phyloP scores from a whole-genome alignment of 2,329 filamentous ascomycete genomes.

The Penicillium sp. region DNA sequence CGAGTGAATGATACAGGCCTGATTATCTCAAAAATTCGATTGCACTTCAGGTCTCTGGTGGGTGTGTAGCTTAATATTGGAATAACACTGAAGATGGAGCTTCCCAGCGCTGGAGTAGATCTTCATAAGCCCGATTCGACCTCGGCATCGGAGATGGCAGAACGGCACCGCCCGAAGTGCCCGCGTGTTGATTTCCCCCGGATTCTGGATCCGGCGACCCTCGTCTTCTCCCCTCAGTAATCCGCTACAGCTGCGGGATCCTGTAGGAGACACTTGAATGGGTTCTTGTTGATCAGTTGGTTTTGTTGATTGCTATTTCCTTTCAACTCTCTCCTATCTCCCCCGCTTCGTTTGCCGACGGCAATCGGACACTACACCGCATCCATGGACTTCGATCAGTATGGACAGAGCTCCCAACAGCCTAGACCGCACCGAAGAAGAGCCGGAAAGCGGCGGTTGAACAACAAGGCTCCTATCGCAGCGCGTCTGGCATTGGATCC shows the following conservation, averaged over 20 bases:
- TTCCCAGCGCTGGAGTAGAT: not conserved
- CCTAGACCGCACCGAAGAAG: conserved; percentile 56
- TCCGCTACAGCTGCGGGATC: conserved; percentile 1
- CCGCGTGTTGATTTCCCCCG: conserved; percentile 31
- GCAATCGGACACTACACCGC: conserved; percentile 19
- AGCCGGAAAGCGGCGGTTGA: conserved; percentile 43
- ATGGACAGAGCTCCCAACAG: conserved; percentile 43
- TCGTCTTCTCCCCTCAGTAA: conserved; percentile 12
- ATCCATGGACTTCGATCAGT: conserved; percentile 48
- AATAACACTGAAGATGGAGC: too few relatives aligned
- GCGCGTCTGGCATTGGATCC: conserved; percentile 84
- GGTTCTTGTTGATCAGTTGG: not conserved
- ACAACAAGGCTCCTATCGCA: conserved; percentile 71
- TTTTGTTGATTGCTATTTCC: conserved; percentile 21
- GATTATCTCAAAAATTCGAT: too few relatives aligned
- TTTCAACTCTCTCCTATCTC: not conserved
- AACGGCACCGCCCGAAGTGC: conserved; percentile 32
- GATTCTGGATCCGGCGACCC: conserved; percentile 30
- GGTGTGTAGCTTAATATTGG: too few relatives aligned
- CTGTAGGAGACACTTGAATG: conserved; percentile 6
- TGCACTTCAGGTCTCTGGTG: too few relatives aligned
- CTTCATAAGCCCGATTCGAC: conserved; percentile 22
- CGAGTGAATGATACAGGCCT: too few relatives aligned
- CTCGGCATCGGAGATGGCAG: conserved; percentile 40
- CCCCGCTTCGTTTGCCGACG: conserved; percentile 20